Conservation (phyloP, 306 rosid species). For the Trifolium fragiferum region DNA sequence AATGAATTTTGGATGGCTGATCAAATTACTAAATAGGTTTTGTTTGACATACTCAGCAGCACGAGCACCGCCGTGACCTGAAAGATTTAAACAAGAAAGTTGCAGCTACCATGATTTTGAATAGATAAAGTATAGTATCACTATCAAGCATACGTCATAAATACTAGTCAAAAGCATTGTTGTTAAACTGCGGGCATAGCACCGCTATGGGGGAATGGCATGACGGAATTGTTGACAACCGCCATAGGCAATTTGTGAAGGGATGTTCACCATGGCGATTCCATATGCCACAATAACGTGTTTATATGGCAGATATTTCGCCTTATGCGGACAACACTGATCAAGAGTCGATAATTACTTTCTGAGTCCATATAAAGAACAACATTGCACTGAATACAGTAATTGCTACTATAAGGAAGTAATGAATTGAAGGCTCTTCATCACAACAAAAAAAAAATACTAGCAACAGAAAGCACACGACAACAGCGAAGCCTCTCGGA, state of each 20-base stretch:
- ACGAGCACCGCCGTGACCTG: constrained; percentile 99
- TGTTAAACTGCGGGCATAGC: neutral
- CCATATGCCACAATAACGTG: neutral
- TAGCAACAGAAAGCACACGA: constrained; percentile 4
- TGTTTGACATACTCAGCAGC: constrained; percentile 99
- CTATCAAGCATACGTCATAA: constrained; percentile 10
- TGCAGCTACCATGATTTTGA: constrained; percentile 28
- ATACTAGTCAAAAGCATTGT: neutral
- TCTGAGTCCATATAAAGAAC: constrained; percentile 14
- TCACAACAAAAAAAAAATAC: constrained; percentile 13
- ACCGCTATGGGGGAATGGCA: neutral
- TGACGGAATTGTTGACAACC: neutral
- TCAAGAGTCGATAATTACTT: constrained; percentile 4
- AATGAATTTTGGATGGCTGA: constrained; percentile 90
- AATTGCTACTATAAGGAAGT: constrained; percentile 2
- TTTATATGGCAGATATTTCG: neutral
- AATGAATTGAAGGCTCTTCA: constrained; percentile 22
- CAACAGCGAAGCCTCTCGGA: constrained; percentile 17
- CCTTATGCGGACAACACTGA: neutral
- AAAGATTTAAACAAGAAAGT: constrained; percentile 40
- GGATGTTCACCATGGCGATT: neutral
- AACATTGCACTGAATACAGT: neutral
- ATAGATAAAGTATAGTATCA: neutral
- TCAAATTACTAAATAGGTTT: constrained; percentile 91
- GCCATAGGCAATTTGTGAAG: neutral